A percentile compares a stretch with the other conserved stretches of the same genome.
These are phyloP conservation scores for Phaeoacremonium minimum DNA, from an alignment of 2,329 filamentous ascomycete species.

Conservation along the genomic window DNA sequence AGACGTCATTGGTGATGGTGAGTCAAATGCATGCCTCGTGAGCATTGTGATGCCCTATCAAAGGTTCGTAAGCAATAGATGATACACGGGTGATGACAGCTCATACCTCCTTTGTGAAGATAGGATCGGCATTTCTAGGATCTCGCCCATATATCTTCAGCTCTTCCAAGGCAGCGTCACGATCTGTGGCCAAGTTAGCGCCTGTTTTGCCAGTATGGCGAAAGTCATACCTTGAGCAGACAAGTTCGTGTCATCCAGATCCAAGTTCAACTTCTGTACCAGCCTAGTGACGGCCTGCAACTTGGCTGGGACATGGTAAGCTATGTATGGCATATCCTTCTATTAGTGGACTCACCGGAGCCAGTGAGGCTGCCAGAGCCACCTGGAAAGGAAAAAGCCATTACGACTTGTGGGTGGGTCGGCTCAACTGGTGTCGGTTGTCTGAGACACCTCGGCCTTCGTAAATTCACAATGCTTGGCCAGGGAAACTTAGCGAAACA, in stretches of 20 bases:
- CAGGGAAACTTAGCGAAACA: too few relatives aligned
- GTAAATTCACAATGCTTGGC: too few relatives aligned
- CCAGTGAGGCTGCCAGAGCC: conserved; percentile 25
- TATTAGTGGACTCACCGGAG: conserved; percentile 28
- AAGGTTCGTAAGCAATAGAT: neutral
- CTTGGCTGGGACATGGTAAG: conserved; percentile 46
- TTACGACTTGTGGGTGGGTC: too few relatives aligned
- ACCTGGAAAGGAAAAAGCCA: too few relatives aligned
- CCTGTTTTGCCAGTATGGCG: conserved; percentile 1
- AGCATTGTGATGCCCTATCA: conserved; percentile 70
- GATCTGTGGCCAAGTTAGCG: conserved; percentile 41
- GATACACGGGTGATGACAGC: conserved; percentile 10
- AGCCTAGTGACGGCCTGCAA: conserved; percentile 63
- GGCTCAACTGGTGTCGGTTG: too few relatives aligned
- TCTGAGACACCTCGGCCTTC: too few relatives aligned
- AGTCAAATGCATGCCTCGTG: conserved; percentile 68
- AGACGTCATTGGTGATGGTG: conserved; percentile 56
- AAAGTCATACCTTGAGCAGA: conserved; percentile 50
- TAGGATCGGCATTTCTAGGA: conserved; percentile 67
- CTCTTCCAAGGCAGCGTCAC: conserved; percentile 57
- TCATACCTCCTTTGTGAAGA: conserved; percentile 73
- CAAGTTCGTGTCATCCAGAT: conserved; percentile 57
- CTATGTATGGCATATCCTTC: neutral
- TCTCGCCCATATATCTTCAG: conserved; percentile 78
- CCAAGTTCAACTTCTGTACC: conserved; percentile 55